phyloP scores from a whole-genome alignment of 108 stramenopile genomes.

The Pseudonitzschia pungens region DNA sequence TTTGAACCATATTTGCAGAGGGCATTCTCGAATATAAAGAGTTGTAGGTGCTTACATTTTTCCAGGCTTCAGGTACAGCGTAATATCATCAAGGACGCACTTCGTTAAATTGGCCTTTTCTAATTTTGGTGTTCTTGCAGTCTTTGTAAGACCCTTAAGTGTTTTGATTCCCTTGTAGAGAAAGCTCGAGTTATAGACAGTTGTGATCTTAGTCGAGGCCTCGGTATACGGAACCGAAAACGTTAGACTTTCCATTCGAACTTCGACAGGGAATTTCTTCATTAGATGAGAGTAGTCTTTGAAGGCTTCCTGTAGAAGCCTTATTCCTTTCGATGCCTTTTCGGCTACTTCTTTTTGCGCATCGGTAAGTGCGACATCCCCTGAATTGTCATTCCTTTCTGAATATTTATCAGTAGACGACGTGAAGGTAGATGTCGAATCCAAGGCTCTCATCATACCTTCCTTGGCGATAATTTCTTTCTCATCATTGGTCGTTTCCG shows the following conservation, averaged over 20 bases:
- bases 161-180: slow-evolving; percentile 34
- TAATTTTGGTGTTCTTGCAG: not conserved
- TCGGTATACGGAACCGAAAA: slow-evolving; percentile 31
- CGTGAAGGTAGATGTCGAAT: not conserved
- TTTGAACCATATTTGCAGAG: not conserved
- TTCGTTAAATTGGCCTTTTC: slow-evolving; percentile 9
- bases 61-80: slow-evolving; percentile 65
- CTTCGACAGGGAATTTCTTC: slow-evolving; percentile 34
- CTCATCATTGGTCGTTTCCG: not conserved
- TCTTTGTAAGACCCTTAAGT: slow-evolving; percentile 12
- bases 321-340: slow-evolving; percentile 9
- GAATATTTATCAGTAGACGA: not conserved
- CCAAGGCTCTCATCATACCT: not conserved
- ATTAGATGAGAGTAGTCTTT: slow-evolving; percentile 10
- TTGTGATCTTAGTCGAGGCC: slow-evolving; percentile 34
- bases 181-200: slow-evolving; percentile 45
- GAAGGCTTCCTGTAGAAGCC: slow-evolving; percentile 14
- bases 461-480: not conserved
- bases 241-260: slow-evolving; percentile 39
- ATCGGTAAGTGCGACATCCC: slow-evolving; percentile 12
- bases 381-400: not conserved
- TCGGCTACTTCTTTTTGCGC: slow-evolving; percentile 21
- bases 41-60: slow-evolving; percentile 30
- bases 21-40: slow-evolving; percentile 29
- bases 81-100: slow-evolving; percentile 51